Percentiles rank a stretch among this genome's conserved stretches.
Evolutionary conservation across 2,329 filamentous ascomycete species (phyloP).

Genomic region (Colletotrichum limetticola): DNA sequence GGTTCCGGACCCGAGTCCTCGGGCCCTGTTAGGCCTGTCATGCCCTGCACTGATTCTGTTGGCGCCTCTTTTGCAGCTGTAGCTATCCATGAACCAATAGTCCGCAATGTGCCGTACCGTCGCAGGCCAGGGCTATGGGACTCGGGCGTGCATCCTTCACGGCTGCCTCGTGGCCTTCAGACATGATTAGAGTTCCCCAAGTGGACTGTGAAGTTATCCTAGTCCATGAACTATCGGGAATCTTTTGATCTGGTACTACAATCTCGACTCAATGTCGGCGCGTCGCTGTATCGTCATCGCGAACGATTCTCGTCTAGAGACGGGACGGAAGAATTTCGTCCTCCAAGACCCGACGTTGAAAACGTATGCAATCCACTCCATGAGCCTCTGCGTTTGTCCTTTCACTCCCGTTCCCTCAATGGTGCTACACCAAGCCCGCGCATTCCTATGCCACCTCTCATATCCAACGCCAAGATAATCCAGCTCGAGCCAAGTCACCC

Average conservation of each 20-base stretch:
- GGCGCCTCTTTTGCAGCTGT: not conserved
- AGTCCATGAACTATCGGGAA: not conserved
- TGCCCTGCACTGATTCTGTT: not conserved
- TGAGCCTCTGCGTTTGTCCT: constrained; percentile 4
- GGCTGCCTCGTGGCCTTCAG: not conserved
- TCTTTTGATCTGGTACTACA: not conserved
- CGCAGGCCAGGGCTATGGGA: constrained; percentile 12
- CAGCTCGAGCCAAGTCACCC: not conserved
- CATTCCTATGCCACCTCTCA: not conserved
- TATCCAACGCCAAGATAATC: not conserved
- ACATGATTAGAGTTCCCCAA: not conserved
- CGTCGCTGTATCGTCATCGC: not conserved
- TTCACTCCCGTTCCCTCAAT: not conserved
- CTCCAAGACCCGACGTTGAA: constrained; percentile 11
- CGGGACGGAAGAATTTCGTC: constrained; percentile 11
- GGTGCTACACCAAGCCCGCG: not conserved
- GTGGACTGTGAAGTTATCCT: not conserved
- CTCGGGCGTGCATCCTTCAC: not conserved
- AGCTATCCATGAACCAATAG: not conserved
- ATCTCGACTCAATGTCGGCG: not conserved
- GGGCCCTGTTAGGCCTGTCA: constrained; percentile 16
- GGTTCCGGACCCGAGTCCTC: constrained; percentile 24
- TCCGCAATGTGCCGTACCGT: not conserved
- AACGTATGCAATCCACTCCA: not conserved
- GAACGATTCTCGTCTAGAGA: not conserved